phyloP scores from a whole-genome alignment of 1,284 basidiomycete species.

The Caloboletus firmus region DNA sequence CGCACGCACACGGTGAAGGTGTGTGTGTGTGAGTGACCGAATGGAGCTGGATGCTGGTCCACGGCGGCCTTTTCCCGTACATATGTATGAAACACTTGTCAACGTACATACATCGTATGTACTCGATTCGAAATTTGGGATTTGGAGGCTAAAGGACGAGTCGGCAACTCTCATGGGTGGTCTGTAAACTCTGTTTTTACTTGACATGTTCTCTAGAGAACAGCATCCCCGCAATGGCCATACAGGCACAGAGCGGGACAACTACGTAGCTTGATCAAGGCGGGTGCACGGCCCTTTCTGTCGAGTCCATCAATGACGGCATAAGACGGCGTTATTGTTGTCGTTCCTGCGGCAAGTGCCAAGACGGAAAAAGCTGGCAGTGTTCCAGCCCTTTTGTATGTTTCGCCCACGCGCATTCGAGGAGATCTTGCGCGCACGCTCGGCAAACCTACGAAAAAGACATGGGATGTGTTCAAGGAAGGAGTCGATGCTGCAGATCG shows the following conservation, averaged over 20 bases:
- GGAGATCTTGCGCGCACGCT: neutral
- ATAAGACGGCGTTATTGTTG: slow-evolving; percentile 6
- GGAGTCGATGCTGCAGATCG: neutral
- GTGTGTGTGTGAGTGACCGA: neutral
- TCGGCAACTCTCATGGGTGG: neutral
- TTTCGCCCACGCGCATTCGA: neutral
- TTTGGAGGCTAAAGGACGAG: neutral
- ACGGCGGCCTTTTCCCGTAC: slow-evolving; percentile 10
- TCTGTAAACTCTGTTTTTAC: neutral
- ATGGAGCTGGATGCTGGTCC: too few relatives aligned
- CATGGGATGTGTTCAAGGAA: neutral
- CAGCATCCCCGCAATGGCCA: slow-evolving; percentile 5
- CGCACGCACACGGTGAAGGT: neutral
- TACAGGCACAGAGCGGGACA: slow-evolving; percentile 1
- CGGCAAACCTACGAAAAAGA: neutral
- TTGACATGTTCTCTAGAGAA: neutral
- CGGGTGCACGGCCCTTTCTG: slow-evolving; percentile 3
- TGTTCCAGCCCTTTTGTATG: neutral
- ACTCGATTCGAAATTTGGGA: slow-evolving; percentile 15
- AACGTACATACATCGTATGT: neutral
- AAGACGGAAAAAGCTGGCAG: neutral
- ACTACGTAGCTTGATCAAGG: too few relatives aligned
- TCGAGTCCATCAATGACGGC: slow-evolving; percentile 8
- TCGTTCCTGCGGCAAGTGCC: slow-evolving; percentile 11
- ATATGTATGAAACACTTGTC: slow-evolving; percentile 18